Percentiles rank a stretch among this genome's conserved stretches.
Conservation (phyloP, 768 basidiomycete species). For the Lenzites betulinus region DNA sequence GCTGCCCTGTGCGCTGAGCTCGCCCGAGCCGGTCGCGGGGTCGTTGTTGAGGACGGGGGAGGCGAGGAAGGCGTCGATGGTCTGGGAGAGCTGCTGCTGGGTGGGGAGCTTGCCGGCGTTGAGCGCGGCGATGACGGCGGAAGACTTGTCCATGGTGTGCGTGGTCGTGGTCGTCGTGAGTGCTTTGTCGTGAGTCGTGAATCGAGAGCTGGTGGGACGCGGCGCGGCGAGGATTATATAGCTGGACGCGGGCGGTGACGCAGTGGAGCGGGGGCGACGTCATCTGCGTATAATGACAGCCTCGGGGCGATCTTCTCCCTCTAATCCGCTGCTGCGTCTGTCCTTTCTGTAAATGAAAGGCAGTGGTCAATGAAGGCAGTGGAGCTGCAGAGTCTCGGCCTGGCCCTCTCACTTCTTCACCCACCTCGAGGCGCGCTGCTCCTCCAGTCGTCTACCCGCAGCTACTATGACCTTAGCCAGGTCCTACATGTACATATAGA, state of each 20-base stretch:
- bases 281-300: neutral
- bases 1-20: conserved; percentile 58
- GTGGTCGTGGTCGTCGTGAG: neutral
- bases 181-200: neutral
- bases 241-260: neutral
- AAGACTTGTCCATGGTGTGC: conserved; percentile 57
- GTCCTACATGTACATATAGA: too few relatives aligned
- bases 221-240: neutral
- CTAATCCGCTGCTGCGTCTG: too few relatives aligned
- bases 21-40: conserved; percentile 37
- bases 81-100: conserved; percentile 53
- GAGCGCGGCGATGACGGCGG: conserved; percentile 65
- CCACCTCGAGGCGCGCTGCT: too few relatives aligned
- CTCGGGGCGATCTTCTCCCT: neutral
- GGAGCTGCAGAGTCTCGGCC: too few relatives aligned
- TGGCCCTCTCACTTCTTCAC: too few relatives aligned
- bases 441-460: too few relatives aligned
- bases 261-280: conserved; percentile 4
- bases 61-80: conserved; percentile 57
- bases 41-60: conserved; percentile 51
- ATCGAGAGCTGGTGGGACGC: neutral
- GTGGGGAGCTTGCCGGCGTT: conserved; percentile 72
- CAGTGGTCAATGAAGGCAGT: too few relatives aligned
- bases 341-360: too few relatives aligned
- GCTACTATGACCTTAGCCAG: too few relatives aligned